Base-by-base conservation (phyloP, 192 early-diverging fungal species). In the Coemansia sp. region DNA sequence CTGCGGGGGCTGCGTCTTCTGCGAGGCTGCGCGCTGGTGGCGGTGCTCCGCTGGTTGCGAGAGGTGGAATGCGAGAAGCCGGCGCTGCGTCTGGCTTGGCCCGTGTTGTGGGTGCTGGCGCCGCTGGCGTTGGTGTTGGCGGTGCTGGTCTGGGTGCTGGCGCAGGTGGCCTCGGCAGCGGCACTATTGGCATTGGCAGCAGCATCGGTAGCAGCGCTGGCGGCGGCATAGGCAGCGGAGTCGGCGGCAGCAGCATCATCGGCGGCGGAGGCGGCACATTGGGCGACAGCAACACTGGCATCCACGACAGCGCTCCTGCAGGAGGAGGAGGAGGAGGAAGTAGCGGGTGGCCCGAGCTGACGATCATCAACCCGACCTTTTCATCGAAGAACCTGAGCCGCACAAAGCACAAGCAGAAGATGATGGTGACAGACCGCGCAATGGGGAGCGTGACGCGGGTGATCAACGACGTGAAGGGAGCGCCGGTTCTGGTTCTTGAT, bases 401-500 rank as follows among this genome's bases (percentile, higher is more conserved):
- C 13, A 60, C 66, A 6, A 71, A 63, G 40, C 73, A 71, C 62
- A 79, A 76, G 68, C 76, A 76, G 43, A 67, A 64, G 20, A 55
- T 77, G 48, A 22, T 76, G 49, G 51, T 77, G 17, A 64, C 64
- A 17, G 75, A 85, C 38, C 58, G 85, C 65, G 90, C 91, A 0
- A 71, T 85, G 37, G 67, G 81, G 32, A 86, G 86, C 45, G 81
- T 91, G 48, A 68, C 74, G 32, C 80, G 85, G 5, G 75, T 88
- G 10, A 83, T 89, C 39, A 58, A 56, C 53, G 76, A 79, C 53
- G 86, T 86, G n/a, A 70, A 88, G 38, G 76, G 75, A 11, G 74
- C 89, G 8, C 89, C 88, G 11, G 89, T 91, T 4, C 65, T 92
- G 46, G 87, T 87, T 0, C 69, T 90, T 19, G 90, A 91, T 74